phyloP scores from a whole-genome alignment of 2,329 filamentous ascomycete species.

The Talaromyces verruculosus region DNA sequence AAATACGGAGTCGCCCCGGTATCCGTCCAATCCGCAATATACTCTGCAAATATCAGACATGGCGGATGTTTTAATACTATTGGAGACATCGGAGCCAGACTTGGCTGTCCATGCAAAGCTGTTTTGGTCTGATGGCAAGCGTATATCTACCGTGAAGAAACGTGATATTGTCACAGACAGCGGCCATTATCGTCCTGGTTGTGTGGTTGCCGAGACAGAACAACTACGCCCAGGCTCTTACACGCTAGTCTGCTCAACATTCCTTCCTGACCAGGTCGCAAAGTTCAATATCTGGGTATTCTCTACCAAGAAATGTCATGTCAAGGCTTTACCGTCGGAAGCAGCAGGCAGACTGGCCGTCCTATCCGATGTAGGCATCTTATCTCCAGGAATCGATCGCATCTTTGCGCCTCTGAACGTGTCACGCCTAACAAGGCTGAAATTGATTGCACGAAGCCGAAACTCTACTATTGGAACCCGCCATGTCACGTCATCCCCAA shows the following conservation, averaged over 20 bases:
- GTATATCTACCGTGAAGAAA: slow-evolving; percentile 65
- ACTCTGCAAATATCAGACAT: slow-evolving; percentile 57
- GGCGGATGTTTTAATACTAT: slow-evolving; percentile 68
- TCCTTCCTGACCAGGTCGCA: slow-evolving; percentile 74
- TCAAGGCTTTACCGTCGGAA: slow-evolving; percentile 67
- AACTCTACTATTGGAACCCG: slow-evolving; percentile 43
- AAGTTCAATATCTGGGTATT: slow-evolving; percentile 74
- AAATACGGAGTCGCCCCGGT: slow-evolving; percentile 72
- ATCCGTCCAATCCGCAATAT: slow-evolving; percentile 87
- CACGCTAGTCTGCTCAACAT: slow-evolving; percentile 87
- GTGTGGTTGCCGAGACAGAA: slow-evolving; percentile 65
- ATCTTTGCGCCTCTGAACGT: slow-evolving; percentile 54
- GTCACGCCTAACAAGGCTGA: slow-evolving; percentile 61
- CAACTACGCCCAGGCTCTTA: slow-evolving; percentile 71
- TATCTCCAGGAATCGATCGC: slow-evolving; percentile 56
- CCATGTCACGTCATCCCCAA: slow-evolving; percentile 47
- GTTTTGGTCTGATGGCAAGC: slow-evolving; percentile 71
- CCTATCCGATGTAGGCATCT: slow-evolving; percentile 43
- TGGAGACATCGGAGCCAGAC: slow-evolving; percentile 66
- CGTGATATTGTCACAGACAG: slow-evolving; percentile 80
- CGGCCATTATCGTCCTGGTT: slow-evolving; percentile 82
- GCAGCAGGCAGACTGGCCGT: slow-evolving; percentile 71
- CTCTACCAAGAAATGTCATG: slow-evolving; percentile 54
- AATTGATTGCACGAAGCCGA: slow-evolving; percentile 54
- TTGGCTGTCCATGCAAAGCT: slow-evolving; percentile 82